phyloP scores from a whole-genome alignment of 371 early-diverging fungal species.

The Actinomortierella wolfii region DNA sequence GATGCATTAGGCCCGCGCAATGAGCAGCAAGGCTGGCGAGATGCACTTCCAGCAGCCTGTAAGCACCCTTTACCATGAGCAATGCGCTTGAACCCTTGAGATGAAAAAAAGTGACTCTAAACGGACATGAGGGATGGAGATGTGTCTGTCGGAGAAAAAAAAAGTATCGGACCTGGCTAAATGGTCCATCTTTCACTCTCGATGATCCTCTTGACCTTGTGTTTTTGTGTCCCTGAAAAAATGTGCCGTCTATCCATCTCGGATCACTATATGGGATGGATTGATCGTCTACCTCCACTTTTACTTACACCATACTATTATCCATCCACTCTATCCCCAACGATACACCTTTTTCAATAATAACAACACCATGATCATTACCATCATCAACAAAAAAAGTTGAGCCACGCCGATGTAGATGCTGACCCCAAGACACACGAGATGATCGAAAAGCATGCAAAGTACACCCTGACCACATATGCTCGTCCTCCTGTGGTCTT shows the following conservation, averaged over 20 bases:
- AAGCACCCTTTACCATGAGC: conserved; percentile 6
- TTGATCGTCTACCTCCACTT: background rate
- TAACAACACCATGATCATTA: too few species aligned
- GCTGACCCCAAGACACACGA: conserved; percentile 51
- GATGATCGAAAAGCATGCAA: conserved; percentile 50
- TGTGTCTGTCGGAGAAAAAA: background rate
- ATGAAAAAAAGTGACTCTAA: background rate
- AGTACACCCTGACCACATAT: conserved; percentile 70
- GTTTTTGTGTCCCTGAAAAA: too few species aligned
- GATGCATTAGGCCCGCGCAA: conserved; percentile 27
- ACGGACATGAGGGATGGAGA: too few species aligned
- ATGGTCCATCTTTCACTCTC: too few species aligned
- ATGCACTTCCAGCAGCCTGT: conserved; percentile 28
- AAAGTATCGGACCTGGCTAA: too few species aligned
- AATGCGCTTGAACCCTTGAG: background rate
- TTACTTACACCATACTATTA: background rate
- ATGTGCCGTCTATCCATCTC: too few species aligned
- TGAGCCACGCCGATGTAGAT: conserved; percentile 55
- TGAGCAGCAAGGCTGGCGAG: conserved; percentile 23
- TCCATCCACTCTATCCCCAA: background rate
- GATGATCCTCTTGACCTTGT: background rate
- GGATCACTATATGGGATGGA: too few species aligned
- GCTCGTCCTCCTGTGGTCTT: conserved; percentile 68
- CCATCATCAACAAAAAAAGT: conserved; percentile 23
- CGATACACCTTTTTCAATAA: background rate